Evolutionary conservation across 1,284 basidiomycete species (phyloP).

Genomic region (Sphagnurus paluster): DNA sequence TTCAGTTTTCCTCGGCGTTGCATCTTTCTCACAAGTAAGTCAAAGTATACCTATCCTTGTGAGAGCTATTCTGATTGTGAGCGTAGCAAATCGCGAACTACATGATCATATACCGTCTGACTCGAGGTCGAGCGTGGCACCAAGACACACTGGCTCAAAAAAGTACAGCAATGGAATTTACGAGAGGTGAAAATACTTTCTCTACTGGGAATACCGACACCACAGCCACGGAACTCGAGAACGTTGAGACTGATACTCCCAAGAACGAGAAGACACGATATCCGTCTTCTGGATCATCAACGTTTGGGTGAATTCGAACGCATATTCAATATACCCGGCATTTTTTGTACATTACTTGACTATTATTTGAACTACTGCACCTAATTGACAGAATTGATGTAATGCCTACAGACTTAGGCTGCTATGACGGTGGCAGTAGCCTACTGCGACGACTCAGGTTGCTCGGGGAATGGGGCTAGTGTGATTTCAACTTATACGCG

Average conservation of each 20-base stretch:
- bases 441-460: too few species aligned
- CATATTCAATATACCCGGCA: background rate
- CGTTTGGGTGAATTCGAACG: too few species aligned
- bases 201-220: slow-evolving; percentile 1
- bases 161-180: slow-evolving; percentile 10
- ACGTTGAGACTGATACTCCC: background rate
- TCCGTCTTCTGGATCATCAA: background rate
- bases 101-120: slow-evolving; percentile 42
- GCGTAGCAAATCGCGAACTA: slow-evolving; percentile 45
- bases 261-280: background rate
- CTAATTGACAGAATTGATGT: too few species aligned
- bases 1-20: slow-evolving; percentile 34
- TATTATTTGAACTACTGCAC: too few species aligned
- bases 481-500: too few species aligned
- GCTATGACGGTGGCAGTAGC: too few species aligned
- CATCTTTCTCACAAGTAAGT: slow-evolving; percentile 34
- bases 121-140: slow-evolving; percentile 38
- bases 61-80: background rate
- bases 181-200: background rate
- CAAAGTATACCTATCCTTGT: background rate
- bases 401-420: too few species aligned
- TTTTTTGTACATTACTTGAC: background rate
- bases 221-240: slow-evolving; percentile 1
- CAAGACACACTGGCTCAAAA: slow-evolving; percentile 26
- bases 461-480: too few species aligned